Evolutionary conservation across 1,284 basidiomycete genomes (phyloP).

Genomic region (Cryptococcus sp.): DNA sequence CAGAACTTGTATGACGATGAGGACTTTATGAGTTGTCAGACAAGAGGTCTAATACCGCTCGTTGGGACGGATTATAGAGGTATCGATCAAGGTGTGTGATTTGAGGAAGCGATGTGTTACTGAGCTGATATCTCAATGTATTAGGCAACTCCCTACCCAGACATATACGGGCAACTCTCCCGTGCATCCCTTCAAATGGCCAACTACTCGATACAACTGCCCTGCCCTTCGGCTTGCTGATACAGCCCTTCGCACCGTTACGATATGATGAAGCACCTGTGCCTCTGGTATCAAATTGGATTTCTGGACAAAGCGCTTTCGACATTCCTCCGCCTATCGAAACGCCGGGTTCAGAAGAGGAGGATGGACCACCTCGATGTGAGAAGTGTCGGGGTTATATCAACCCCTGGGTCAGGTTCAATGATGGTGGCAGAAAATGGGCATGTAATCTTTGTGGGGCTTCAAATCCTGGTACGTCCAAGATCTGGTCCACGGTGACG

Average conservation of each 20-base stretch:
- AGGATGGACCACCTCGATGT: conserved; percentile 80
- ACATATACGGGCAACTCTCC: conserved; percentile 67
- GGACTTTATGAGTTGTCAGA: conserved; percentile 70
- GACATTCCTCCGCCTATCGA: conserved; percentile 78
- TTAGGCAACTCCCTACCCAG: conserved; percentile 70
- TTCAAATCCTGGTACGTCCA: conserved; percentile 72
- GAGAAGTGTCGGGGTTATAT: conserved; percentile 85
- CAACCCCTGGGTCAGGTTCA: conserved; percentile 91
- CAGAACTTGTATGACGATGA: conserved; percentile 78
- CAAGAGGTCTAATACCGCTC: conserved; percentile 74
- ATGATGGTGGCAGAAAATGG: conserved; percentile 83
- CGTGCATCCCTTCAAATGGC: conserved; percentile 74
- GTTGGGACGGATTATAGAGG: conserved; percentile 84
- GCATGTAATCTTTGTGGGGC: conserved; percentile 88
- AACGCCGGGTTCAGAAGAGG: conserved; percentile 57
- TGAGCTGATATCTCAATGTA: not conserved
- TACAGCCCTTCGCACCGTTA: conserved; percentile 88
- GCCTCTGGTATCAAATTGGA: conserved; percentile 65
- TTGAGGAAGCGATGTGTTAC: not conserved
- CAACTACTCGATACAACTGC: conserved; percentile 79
- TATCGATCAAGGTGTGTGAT: conserved; percentile 79
- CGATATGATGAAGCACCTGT: conserved; percentile 79
- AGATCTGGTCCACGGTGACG: too few relatives aligned
- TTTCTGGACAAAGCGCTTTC: conserved; percentile 45
- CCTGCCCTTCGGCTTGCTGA: conserved; percentile 78